Conservation (phyloP, 2,329 filamentous ascomycete species). For the Drechslera avenae region DNA sequence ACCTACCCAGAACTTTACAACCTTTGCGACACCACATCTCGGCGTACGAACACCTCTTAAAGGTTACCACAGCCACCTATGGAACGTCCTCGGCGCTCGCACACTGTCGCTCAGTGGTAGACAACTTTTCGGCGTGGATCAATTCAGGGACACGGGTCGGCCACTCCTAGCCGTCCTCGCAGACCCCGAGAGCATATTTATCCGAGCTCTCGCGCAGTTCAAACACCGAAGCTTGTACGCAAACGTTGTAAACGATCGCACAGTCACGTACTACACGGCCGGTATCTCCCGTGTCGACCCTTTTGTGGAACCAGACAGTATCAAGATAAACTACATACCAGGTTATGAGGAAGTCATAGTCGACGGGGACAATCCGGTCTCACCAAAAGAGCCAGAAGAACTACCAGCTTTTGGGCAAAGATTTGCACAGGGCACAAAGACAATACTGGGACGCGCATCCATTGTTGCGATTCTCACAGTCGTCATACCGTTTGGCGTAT, state of each 20-base stretch:
- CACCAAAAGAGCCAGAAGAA: constrained; percentile 49
- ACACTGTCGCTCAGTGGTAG: constrained; percentile 82
- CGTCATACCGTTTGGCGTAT: constrained; percentile 74
- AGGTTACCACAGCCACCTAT: constrained; percentile 53
- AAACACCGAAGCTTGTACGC: constrained; percentile 77
- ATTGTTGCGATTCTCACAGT: constrained; percentile 68
- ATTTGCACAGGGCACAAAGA: constrained; percentile 42
- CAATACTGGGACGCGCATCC: constrained; percentile 61
- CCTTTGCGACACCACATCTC: constrained; percentile 82
- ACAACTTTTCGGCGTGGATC: constrained; percentile 86
- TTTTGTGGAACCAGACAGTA: constrained; percentile 68
- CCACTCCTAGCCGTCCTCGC: constrained; percentile 82
- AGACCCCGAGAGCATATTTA: constrained; percentile 84
- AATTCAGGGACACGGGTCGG: constrained; percentile 80
- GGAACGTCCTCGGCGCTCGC: constrained; percentile 81
- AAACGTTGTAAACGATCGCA: constrained; percentile 86
- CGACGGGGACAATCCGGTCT: constrained; percentile 67
- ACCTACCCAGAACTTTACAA: constrained; percentile 77
- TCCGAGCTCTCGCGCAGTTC: constrained; percentile 77
- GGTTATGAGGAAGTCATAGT: constrained; percentile 78
- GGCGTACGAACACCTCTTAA: constrained; percentile 53
- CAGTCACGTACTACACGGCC: constrained; percentile 82
- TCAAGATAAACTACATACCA: constrained; percentile 74
- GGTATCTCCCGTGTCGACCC: constrained; percentile 78
- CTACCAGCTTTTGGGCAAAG: constrained; percentile 46